Evolutionary conservation across 352 stramenopile species (phyloP).

Genomic region (Pythium periplocum): DNA sequence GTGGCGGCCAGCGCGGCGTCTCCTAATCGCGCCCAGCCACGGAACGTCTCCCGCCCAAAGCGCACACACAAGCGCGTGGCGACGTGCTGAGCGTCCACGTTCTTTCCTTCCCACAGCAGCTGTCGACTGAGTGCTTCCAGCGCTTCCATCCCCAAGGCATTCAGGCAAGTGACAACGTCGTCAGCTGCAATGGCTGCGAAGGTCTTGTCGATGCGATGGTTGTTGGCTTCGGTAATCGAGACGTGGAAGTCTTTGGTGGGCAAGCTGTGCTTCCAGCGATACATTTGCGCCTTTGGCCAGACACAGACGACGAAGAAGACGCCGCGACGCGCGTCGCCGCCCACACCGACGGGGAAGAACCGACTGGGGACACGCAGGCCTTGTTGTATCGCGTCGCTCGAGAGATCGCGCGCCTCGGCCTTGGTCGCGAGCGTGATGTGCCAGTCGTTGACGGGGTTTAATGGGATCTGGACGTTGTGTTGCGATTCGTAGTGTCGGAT

Average conservation of each 20-base stretch:
- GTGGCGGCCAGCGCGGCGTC: constrained; percentile 12
- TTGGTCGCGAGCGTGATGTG: constrained; percentile 63
- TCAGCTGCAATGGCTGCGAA: constrained; percentile 13
- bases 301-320: constrained; percentile 58
- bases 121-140: constrained; percentile 21
- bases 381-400: constrained; percentile 20
- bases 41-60: constrained; percentile 10
- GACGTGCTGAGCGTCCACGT: constrained; percentile 9
- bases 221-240: constrained; percentile 34
- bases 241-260: constrained; percentile 51
- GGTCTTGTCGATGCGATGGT: constrained; percentile 47
- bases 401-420: constrained; percentile 28
- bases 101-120: constrained; percentile 15
- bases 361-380: constrained; percentile 18
- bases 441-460: constrained; percentile 23
- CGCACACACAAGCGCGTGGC: constrained; percentile 11
- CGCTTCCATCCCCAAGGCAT: constrained; percentile 18
- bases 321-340: constrained; percentile 11
- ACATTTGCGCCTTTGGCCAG: constrained; percentile 46
- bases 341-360: constrained; percentile 41
- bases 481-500: constrained; percentile 6
- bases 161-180: constrained; percentile 1
- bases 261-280: constrained; percentile 32
- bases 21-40: constrained; percentile 20
- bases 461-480: neutral